These are phyloP conservation scores for Botrytis sinoallii DNA, from an alignment of 2,329 filamentous ascomycete genomes.

Conservation along the genomic window DNA sequence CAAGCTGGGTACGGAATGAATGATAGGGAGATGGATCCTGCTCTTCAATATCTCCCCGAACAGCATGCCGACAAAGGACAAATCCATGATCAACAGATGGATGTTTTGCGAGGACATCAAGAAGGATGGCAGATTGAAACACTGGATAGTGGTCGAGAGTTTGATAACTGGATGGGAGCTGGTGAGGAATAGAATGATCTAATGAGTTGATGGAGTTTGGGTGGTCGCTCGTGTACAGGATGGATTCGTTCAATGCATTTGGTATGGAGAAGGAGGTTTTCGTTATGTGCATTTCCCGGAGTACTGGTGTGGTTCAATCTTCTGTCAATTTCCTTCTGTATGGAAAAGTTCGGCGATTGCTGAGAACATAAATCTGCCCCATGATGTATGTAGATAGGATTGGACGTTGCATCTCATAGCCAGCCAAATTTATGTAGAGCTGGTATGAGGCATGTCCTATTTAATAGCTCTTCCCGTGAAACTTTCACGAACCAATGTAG, in stretches of 20 bases:
- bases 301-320: background rate
- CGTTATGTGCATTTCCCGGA: constrained; percentile 11
- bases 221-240: constrained; percentile 9
- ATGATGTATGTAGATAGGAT: constrained; percentile 11
- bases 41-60: constrained; percentile 28
- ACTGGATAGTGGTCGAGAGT: constrained; percentile 34
- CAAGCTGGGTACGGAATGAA: constrained; percentile 20
- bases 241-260: constrained; percentile 6
- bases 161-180: constrained; percentile 37
- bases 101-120: constrained; percentile 33
- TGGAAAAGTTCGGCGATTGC: background rate
- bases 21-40: constrained; percentile 25
- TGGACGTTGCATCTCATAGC: background rate
- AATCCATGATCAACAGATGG: constrained; percentile 35
- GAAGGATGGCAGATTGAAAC: constrained; percentile 37
- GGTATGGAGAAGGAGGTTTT: constrained; percentile 15
- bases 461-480: background rate
- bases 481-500: background rate
- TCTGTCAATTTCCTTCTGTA: constrained; percentile 7
- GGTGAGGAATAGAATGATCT: constrained; percentile 19
- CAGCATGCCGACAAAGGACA: constrained; percentile 27
- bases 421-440: background rate
- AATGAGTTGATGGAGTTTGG: background rate
- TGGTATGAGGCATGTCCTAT: background rate
- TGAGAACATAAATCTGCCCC: background rate